Base-by-base conservation (phyloP, 2,329 filamentous ascomycete species). In the Trichophaea hybrida region DNA sequence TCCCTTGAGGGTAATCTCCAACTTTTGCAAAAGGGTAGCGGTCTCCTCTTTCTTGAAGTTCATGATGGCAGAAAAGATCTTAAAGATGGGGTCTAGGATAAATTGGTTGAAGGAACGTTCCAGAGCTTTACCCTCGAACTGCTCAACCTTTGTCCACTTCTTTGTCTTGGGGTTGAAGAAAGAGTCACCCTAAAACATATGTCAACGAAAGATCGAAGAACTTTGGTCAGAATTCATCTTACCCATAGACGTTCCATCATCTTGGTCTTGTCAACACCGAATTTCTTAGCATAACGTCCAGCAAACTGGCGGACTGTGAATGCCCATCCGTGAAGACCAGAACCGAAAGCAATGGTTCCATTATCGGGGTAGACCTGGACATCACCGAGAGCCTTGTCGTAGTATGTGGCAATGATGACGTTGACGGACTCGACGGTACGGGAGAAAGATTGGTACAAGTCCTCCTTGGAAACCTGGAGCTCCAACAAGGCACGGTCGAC, bases 221-320 rank as follows among this genome's bases (percentile, higher is more conserved):
- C 24, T 24, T 24, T 24, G 24, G 24, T 24, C 24, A 31, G n/a
- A 31, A n/a, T 44, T 44, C 40, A 64, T 72, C 82, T 75, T 77
- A 88, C 84, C 93, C 93, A 98, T 70, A 98, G 88, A 85, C 93
- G 89, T 81, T 96, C 88, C 87, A 97, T 95, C 93, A 98, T 96
- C 88, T 97, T 97, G 80, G 84, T 86, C 77, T 90, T 90, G 84
- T 98, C 91, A 71, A 98, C 93, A 86, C 93, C 93, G 72, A 98
- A 98, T 80, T 98, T 98, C 89, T 97, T 97, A 78, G 91, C 86
- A 76, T 98, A 98, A 72, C 85, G 84, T 74, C 82, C 76, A 70
- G 93, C 93, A 77, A 98, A 98, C 78, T 98, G 93, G 73, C 93
- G 88, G 79, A 97, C 79, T 72, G 93, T 98, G 85, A 98, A 98